Base-by-base conservation (phyloP, 2,329 filamentous ascomycete genomes). In the Corinectria fuckeliana region DNA sequence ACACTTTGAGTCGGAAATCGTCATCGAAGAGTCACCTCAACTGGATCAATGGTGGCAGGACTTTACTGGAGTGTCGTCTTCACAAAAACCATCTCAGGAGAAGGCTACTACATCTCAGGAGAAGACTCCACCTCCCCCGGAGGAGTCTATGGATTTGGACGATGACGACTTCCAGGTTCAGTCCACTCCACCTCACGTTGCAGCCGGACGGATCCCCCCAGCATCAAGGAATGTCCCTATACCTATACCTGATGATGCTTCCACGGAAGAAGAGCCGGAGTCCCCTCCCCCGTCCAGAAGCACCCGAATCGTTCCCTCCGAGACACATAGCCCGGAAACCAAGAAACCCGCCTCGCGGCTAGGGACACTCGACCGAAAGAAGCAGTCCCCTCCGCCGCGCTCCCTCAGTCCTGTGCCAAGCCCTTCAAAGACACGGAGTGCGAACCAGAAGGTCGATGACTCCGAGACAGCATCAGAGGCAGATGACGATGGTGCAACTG, bases 1-100 rank as follows among this genome's bases (percentile, higher is more conserved):
- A 11, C 66, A 65, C 5, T 73, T 69, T 55, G 64, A 68, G 16
- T 62, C 69, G 3, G 64, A 71, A 3, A 49, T 73, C 13, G 71
- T 74, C 9, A 57, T 77, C 10, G 65, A 70, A 3, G 71, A 74
- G 14, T 76, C 76, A 3, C 65, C 71, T 13, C 70, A 67, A 3
- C 67, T 83, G 8, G 77, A 82, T 61, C 71, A 74, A 44, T 86
- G 84, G 84, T 86, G 83, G 83, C 75, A 68, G 18, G 72, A 72
- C 36, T 76, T 85, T 25, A 67, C 69, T 44, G 74, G 74, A 1
- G 71, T 70, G 21, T 68, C 69, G 11, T 71, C 67, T 28, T 50
- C 61, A 7, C 51, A 63, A 25, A 63, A 65, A 16, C 67, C 60
- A 45, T 63, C 60, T 21, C 66, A 68, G 44, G 14, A 41, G 9